A percentile compares a stretch with the other conserved stretches of the same genome.
phyloP scores from a whole-genome alignment of 202 grass and related monocot species.

The Hordeum pubiflorum region DNA sequence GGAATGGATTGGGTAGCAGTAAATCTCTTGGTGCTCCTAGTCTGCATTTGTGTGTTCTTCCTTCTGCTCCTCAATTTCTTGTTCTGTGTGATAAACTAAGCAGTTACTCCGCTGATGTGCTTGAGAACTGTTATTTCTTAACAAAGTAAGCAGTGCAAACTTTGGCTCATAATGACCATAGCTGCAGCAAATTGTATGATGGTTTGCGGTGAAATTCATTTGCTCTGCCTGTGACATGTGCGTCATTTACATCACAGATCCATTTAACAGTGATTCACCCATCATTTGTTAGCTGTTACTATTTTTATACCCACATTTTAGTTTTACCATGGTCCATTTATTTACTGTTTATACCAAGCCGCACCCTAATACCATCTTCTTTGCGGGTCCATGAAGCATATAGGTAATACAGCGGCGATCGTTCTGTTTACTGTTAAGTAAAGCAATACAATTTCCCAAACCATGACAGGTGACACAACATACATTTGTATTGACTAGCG shows the following conservation, averaged over 20 bases:
- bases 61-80: background rate
- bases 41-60: background rate
- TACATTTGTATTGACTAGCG: background rate
- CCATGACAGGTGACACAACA: background rate
- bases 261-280: background rate
- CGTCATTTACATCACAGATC: slow-evolving; percentile 17
- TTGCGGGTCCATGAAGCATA: background rate
- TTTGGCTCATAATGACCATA: background rate
- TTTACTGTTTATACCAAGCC: background rate
- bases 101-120: background rate
- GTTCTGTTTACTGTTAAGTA: background rate
- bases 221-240: background rate
- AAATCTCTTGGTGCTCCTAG: background rate
- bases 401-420: background rate
- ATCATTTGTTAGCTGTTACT: background rate
- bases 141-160: background rate
- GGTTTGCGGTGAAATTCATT: background rate
- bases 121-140: background rate
- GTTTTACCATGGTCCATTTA: background rate
- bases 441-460: background rate
- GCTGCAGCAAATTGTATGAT: background rate
- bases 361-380: background rate
- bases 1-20: background rate
- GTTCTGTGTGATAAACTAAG: background rate
- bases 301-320: background rate